These are phyloP conservation scores for Cyclostephanos invisitatus DNA, from an alignment of 108 stramenopile species.

Conservation along the genomic window DNA sequence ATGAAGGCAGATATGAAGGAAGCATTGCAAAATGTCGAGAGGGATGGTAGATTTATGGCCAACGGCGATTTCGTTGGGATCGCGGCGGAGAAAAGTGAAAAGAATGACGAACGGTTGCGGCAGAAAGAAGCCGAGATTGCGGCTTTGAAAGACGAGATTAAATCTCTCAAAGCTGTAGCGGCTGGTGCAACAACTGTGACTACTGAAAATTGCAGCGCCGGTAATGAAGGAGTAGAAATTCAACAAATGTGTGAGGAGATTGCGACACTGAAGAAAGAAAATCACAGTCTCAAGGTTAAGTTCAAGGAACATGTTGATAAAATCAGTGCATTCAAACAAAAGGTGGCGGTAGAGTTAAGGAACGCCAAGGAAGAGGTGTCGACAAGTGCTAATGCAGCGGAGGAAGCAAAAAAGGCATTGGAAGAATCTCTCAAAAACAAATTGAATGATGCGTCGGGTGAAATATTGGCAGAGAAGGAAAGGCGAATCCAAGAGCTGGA, in stretches of 20 bases:
- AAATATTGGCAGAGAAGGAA: conserved; percentile 40
- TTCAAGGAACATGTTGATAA: conserved; percentile 27
- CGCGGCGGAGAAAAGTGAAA: conserved; percentile 10
- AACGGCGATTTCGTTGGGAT: conserved; percentile 23
- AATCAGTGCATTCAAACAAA: conserved; percentile 30
- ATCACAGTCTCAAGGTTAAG: conserved; percentile 25
- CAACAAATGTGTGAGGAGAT: conserved; percentile 28
- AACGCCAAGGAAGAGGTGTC: conserved; percentile 34
- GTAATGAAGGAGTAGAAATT: not conserved
- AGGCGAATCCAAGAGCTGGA: conserved; percentile 36
- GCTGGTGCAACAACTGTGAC: not conserved
- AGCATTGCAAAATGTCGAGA: conserved; percentile 27
- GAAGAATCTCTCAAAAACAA: conserved; percentile 7
- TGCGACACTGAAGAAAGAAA: conserved; percentile 21
- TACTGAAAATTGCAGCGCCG: not conserved
- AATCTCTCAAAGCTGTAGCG: conserved; percentile 9
- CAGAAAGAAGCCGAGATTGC: conserved; percentile 25
- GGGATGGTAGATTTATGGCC: conserved; percentile 34
- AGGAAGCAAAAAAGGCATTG: conserved; percentile 27
- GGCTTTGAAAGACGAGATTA: conserved; percentile 24
- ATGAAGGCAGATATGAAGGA: conserved; percentile 51
- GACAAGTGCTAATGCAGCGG: conserved; percentile 12
- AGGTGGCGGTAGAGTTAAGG: conserved; percentile 28
- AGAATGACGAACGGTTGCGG: conserved; percentile 8
- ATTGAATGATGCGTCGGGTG: not conserved